Evolutionary conservation across 106 monocot genomes (phyloP), one percentile per base, ranked within the genome.

Genomic region (Dioscorea zingiberensis): DNA sequence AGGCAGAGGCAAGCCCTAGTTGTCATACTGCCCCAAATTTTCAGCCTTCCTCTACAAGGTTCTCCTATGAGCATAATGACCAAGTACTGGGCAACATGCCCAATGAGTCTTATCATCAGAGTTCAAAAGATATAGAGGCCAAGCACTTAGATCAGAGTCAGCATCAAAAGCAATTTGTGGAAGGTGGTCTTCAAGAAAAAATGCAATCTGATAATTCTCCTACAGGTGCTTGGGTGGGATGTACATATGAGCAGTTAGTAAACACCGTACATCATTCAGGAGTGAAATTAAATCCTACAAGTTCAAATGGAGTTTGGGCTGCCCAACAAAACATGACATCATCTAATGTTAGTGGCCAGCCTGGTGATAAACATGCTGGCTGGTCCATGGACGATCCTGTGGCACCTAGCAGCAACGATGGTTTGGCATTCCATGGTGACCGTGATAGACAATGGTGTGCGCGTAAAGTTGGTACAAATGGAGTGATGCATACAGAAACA

Each of bases 321-420:
- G 71, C 79, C n/a, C 85, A 85, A 55, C 83, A 86, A 24, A 78
- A 71, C 51, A 54, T 58, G 25, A 38, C 75, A 13, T 27, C 54
- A 24, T 71, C 70, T 44, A 77, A 45, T 65, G 55, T 47, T 48
- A 55, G 59, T 60, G 69, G 70, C 44, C 78, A 81, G 57, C 19
- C 60, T 2, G 44, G 69, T 54, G 68, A 65, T 47, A 85, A 58
- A 69, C 46, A 54, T 63, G 74, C 71, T 77, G 76, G 45, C 15
- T 79, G 78, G 83, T 81, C 71, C 47, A 47, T 57, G 4, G 68
- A 83, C 46, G 23, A 74, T 10, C 59, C 54, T 38, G 44, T 26
- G 26, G 61, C 74, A 78, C 44, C 71, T 51, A 70, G 21, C 32
- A 27, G 21, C 9, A 55, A 59, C 25, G 17, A 60, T 24, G 24